phyloP scores from a whole-genome alignment of 345 rosid genomes.

The Lepidium aucheri region DNA sequence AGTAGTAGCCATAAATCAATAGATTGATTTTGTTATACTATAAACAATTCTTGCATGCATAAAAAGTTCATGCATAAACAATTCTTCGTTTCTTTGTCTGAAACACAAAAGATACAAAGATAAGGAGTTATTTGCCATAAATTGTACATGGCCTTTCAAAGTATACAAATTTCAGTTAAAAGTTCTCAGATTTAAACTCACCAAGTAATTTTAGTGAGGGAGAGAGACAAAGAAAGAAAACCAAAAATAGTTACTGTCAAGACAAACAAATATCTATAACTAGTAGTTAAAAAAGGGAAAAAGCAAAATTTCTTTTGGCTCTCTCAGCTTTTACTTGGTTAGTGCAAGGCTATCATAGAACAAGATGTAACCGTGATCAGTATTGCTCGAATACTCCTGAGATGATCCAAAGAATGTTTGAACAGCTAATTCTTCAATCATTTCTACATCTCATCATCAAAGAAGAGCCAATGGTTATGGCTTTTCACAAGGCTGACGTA shows the following conservation, averaged over 20 bases:
- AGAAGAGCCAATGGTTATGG: slow-evolving; percentile 97
- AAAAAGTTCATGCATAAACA: too few relatives aligned
- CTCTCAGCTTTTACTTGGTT: slow-evolving; percentile 24
- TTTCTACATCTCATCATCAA: slow-evolving; percentile 95
- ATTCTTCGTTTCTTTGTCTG: neutral
- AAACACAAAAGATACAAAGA: neutral
- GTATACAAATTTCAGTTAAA: slow-evolving; percentile 23
- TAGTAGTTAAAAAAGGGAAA: neutral
- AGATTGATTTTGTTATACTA: too few relatives aligned
- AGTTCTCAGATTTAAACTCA: slow-evolving; percentile 10
- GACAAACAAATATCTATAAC: slow-evolving; percentile 25
- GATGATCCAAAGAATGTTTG: slow-evolving; percentile 98
- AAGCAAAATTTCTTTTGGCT: neutral
- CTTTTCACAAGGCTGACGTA: too few relatives aligned
- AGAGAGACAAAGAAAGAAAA: neutral
- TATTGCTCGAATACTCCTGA: slow-evolving; percentile 90
- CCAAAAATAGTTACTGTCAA: slow-evolving; percentile 16
- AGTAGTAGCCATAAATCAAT: too few relatives aligned
- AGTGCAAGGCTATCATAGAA: slow-evolving; percentile 82
- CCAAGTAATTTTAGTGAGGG: slow-evolving; percentile 13
- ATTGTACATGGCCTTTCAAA: slow-evolving; percentile 21
- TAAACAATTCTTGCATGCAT: too few relatives aligned
- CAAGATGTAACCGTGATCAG: slow-evolving; percentile 97
- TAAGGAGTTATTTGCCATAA: slow-evolving; percentile 9
- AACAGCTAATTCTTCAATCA: slow-evolving; percentile 95